These are phyloP conservation scores for Nyctanthes arbortristis DNA, from an alignment of 257 asterid species.

Conservation along the genomic window DNA sequence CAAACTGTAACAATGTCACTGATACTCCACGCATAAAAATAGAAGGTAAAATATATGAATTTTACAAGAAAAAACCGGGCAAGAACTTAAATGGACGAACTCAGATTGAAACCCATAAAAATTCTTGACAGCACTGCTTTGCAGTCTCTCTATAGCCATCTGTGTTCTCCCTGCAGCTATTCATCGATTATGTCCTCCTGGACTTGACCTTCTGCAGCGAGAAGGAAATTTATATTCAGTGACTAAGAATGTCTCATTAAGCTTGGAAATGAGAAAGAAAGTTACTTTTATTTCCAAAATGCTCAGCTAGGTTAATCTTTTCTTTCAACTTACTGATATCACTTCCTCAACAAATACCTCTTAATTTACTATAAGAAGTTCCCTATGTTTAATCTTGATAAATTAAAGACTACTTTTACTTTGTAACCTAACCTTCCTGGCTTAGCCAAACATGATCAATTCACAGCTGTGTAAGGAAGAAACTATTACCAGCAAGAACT, in stretches of 20 bases:
- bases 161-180: conserved; percentile 26
- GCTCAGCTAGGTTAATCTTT: neutral
- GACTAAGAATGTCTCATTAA: neutral
- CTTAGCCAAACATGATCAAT: neutral
- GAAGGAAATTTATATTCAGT: neutral
- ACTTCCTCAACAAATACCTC: neutral
- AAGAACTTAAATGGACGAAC: neutral
- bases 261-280: neutral
- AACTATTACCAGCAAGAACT: conserved; percentile 65
- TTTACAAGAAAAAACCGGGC: neutral
- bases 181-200: conserved; percentile 69
- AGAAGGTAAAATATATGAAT: neutral
- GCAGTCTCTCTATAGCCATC: neutral
- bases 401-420: neutral
- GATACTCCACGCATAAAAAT: neutral
- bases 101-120: neutral
- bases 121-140: neutral
- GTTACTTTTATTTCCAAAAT: neutral
- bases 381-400: neutral
- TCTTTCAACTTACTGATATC: neutral
- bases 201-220: conserved; percentile 70
- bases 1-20: neutral
- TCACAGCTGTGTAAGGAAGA: conserved; percentile 1
- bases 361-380: too few relatives aligned
- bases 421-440: neutral